A percentile compares a stretch with the other conserved stretches of the same genome.
phyloP scores from a whole-genome alignment of 805 yeast species.

The Torulaspora gathmanii region DNA sequence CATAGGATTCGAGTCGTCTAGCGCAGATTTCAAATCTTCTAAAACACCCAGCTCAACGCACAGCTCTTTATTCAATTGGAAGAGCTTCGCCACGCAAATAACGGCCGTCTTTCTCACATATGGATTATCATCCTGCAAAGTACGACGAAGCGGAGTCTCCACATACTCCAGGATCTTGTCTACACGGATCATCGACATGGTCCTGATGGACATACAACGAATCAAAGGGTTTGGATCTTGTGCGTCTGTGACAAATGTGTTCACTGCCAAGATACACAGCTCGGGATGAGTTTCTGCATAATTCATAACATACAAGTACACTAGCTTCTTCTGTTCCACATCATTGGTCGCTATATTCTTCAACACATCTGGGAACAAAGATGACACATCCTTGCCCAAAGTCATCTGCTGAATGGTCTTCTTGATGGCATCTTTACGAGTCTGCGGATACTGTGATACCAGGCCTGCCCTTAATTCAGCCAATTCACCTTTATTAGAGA shows the following conservation, averaged over 20 bases:
- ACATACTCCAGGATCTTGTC: conserved; percentile 93
- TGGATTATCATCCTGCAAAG: conserved; percentile 89
- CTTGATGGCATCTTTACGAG: conserved; percentile 94
- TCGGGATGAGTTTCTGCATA: conserved; percentile 97
- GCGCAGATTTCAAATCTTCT: conserved; percentile 56
- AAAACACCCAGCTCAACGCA: conserved; percentile 87
- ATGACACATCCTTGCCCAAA: conserved; percentile 91
- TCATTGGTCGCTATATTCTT: conserved; percentile 97
- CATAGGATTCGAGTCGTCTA: conserved; percentile 91
- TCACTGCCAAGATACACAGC: conserved; percentile 89
- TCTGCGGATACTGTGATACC: conserved; percentile 91
- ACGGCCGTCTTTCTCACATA: conserved; percentile 98
- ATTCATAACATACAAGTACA: conserved; percentile 91
- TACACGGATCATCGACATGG: conserved; percentile 97
- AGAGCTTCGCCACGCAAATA: conserved; percentile 91
- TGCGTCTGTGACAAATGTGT: conserved; percentile 91
- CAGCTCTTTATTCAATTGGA: conserved; percentile 73
- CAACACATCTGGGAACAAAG: conserved; percentile 90
- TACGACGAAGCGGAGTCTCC: conserved; percentile 81
- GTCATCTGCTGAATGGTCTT: conserved; percentile 98
- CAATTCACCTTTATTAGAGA: conserved; percentile 60
- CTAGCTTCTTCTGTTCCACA: conserved; percentile 92
- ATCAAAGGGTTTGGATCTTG: conserved; percentile 96
- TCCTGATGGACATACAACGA: conserved; percentile 91
- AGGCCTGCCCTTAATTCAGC: conserved; percentile 84